Conservation (phyloP, 495 filamentous ascomycete genomes). For the Podospora anserina region DNA sequence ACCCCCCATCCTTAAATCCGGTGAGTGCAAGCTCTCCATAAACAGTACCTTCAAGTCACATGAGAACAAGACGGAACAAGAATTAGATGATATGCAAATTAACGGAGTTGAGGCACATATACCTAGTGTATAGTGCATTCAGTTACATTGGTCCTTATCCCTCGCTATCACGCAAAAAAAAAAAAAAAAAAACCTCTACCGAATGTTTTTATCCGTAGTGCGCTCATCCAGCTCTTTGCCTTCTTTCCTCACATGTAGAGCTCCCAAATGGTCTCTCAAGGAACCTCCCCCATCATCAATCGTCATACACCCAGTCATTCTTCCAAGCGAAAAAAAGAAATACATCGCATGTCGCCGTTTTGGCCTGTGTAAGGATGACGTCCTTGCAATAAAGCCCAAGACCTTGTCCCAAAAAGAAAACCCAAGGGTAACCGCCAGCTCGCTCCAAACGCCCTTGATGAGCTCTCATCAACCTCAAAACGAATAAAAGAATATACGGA, state of each 20-base stretch:
- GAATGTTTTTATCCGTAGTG: not conserved
- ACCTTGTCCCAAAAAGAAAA: not conserved
- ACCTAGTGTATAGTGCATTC: conserved; percentile 11
- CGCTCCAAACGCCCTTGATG: not conserved
- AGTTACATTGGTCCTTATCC: conserved; percentile 3
- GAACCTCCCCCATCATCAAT: not conserved
- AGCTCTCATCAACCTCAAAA: not conserved
- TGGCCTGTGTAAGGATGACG: not conserved
- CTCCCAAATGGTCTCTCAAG: not conserved
- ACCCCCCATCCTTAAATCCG: too few species aligned
- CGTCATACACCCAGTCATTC: not conserved
- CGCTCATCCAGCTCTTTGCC: not conserved
- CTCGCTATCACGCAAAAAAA: not conserved
- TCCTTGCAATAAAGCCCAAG: not conserved
- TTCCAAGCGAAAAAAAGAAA: not conserved
- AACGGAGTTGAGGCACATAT: conserved; percentile 12
- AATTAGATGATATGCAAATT: conserved; percentile 1
- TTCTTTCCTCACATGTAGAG: not conserved
- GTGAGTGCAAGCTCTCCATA: too few species aligned
- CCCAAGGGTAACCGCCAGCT: not conserved
- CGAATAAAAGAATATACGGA: conserved; percentile 7
- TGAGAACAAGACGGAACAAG: not conserved
- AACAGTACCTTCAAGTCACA: too few species aligned
- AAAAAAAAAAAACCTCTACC: not conserved
- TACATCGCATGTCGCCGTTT: not conserved